phyloP scores from a whole-genome alignment of 148 eudicot genomes.

The Spergularia bocconei region DNA sequence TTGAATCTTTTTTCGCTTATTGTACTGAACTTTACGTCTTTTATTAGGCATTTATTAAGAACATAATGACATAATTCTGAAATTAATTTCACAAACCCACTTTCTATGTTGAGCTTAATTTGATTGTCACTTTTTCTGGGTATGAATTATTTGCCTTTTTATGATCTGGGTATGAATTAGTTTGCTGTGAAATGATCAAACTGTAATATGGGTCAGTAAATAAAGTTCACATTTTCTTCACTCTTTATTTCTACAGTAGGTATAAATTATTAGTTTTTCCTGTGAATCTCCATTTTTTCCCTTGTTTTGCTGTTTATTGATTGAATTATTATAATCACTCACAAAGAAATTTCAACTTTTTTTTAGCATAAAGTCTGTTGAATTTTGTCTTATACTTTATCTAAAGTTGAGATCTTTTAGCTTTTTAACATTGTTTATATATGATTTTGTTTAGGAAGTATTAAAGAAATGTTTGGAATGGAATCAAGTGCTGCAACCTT shows the following conservation, averaged over 20 bases:
- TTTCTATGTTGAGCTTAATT: not conserved
- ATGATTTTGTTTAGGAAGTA: constrained; percentile 7
- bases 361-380: constrained; percentile 10
- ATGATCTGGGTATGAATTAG: constrained; percentile 21
- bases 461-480: constrained; percentile 10
- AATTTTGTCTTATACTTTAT: not conserved
- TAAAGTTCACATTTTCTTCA: no score
- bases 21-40: not conserved
- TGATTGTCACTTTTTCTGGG: constrained; percentile 18
- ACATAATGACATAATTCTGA: not conserved
- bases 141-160: constrained; percentile 2
- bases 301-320: not conserved
- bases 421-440: constrained; percentile 12
- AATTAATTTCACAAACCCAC: not conserved
- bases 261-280: not conserved
- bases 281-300: not conserved
- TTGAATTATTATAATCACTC: not conserved
- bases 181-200: constrained; percentile 3
- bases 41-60: not conserved
- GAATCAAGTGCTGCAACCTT: constrained; percentile 24
- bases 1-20: not conserved
- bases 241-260: not conserved
- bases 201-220: constrained; percentile 10
- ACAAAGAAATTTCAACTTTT: not conserved
- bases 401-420: constrained; percentile 19